Conservation (phyloP, 2,329 filamentous ascomycete genomes). For the Periconia digitata region DNA sequence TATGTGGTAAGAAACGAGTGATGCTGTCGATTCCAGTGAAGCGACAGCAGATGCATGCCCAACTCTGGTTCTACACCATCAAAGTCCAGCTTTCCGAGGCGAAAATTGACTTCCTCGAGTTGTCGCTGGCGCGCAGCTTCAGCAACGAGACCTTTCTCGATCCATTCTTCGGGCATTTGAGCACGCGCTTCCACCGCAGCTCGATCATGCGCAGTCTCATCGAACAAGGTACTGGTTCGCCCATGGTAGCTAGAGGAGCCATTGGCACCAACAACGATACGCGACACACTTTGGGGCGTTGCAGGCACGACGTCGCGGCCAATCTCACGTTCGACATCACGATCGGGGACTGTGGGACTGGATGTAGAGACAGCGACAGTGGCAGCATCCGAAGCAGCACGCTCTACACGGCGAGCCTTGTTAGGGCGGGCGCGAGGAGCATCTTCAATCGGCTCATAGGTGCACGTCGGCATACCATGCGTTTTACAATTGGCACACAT, state of each 20-base stretch:
- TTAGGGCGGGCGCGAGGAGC: conserved; percentile 20
- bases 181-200: conserved; percentile 15
- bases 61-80: conserved; percentile 57
- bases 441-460: conserved; percentile 43
- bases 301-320: neutral
- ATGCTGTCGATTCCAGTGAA: conserved; percentile 59
- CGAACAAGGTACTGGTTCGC: conserved; percentile 53
- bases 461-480: conserved; percentile 47
- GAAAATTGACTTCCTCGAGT: conserved; percentile 52
- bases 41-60: conserved; percentile 53
- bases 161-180: conserved; percentile 41
- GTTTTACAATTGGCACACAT: conserved; percentile 51
- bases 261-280: conserved; percentile 46
- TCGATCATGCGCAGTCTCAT: conserved; percentile 38
- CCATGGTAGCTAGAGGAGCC: conserved; percentile 51
- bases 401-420: conserved; percentile 17
- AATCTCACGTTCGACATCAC: too few species aligned
- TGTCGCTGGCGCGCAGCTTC: conserved; percentile 54
- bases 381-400: conserved; percentile 4
- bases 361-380: neutral
- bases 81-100: conserved; percentile 54
- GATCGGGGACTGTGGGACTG: too few species aligned
- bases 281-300: conserved; percentile 34
- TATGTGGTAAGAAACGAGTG: conserved; percentile 54
- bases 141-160: conserved; percentile 51